phyloP scores from a whole-genome alignment of 1,139 yeast species.

The Yamadazyma dendronema region DNA sequence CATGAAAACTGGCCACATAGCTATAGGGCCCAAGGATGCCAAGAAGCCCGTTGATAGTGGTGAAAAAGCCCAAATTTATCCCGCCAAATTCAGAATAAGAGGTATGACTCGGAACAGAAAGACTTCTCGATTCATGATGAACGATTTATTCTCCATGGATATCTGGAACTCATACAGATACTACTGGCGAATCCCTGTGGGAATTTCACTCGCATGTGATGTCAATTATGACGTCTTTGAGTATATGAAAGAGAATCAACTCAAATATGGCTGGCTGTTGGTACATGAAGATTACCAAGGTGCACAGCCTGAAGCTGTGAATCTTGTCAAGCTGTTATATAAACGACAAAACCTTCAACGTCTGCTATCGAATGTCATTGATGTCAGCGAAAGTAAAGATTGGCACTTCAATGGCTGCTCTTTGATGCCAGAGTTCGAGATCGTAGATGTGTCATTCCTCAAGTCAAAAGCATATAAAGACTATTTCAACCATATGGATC shows the following conservation, averaged over 20 bases:
- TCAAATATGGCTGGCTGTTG: conserved; percentile 49
- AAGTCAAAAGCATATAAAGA: conserved; percentile 12
- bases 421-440: conserved; percentile 17
- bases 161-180: conserved; percentile 43
- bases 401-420: conserved; percentile 15
- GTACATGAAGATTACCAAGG: conserved; percentile 14
- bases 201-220: conserved; percentile 54
- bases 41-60: conserved; percentile 1
- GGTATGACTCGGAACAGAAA: conserved; percentile 34
- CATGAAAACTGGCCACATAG: conserved; percentile 18
- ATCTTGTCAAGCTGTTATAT: conserved; percentile 7
- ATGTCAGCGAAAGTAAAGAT: not conserved
- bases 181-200: conserved; percentile 71
- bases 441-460: conserved; percentile 16
- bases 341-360: conserved; percentile 8
- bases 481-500: conserved; percentile 15
- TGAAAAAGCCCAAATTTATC: conserved; percentile 1
- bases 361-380: not conserved
- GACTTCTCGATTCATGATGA: conserved; percentile 65
- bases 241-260: conserved; percentile 50
- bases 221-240: conserved; percentile 58
- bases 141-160: conserved; percentile 39
- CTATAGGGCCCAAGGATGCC: not conserved
- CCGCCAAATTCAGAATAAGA: conserved; percentile 4
- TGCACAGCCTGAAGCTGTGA: conserved; percentile 13